Evolutionary conservation across 805 yeast species (phyloP).

Genomic region (Vanderwaltozyma polyspora): DNA sequence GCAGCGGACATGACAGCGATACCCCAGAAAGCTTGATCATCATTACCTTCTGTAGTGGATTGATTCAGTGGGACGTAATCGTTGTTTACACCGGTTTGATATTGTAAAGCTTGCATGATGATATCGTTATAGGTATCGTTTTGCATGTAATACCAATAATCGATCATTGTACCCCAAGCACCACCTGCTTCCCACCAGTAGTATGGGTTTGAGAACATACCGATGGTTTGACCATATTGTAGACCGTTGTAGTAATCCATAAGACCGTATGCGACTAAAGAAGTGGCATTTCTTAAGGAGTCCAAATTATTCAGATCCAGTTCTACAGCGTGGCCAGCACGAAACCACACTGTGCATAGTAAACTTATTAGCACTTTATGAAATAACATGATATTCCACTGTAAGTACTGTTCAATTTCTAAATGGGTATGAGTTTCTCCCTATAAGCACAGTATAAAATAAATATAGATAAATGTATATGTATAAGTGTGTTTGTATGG

Average conservation of each 20-base stretch:
- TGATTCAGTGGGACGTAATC: conserved; percentile 84
- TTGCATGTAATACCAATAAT: conserved; percentile 59
- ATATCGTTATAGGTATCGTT: conserved; percentile 54
- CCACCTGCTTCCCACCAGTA: conserved; percentile 99
- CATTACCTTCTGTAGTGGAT: conserved; percentile 90
- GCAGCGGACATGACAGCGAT: conserved; percentile 86
- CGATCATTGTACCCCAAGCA: conserved; percentile 81
- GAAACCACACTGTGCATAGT: too few relatives aligned
- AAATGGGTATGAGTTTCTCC: too few relatives aligned
- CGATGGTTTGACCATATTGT: conserved; percentile 64
- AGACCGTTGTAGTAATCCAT: conserved; percentile 72
- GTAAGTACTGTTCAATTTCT: too few relatives aligned
- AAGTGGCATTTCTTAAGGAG: conserved; percentile 38
- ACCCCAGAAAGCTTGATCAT: conserved; percentile 98
- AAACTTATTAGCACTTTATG: too few relatives aligned
- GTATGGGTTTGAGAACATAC: conserved; percentile 81
- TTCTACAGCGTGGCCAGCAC: too few relatives aligned
- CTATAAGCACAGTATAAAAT: too few relatives aligned
- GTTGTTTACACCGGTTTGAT: conserved; percentile 62
- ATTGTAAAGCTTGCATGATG: conserved; percentile 50
- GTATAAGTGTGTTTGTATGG: too few relatives aligned
- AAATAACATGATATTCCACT: too few relatives aligned
- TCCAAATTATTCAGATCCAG: conserved; percentile 23
- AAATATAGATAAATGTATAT: too few relatives aligned
- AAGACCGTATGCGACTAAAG: conserved; percentile 55